A percentile compares a stretch with the other conserved stretches of the same genome.
Evolutionary conservation across 176 grass and related monocot genomes (phyloP).

Genomic region (Aechmea fasciata): DNA sequence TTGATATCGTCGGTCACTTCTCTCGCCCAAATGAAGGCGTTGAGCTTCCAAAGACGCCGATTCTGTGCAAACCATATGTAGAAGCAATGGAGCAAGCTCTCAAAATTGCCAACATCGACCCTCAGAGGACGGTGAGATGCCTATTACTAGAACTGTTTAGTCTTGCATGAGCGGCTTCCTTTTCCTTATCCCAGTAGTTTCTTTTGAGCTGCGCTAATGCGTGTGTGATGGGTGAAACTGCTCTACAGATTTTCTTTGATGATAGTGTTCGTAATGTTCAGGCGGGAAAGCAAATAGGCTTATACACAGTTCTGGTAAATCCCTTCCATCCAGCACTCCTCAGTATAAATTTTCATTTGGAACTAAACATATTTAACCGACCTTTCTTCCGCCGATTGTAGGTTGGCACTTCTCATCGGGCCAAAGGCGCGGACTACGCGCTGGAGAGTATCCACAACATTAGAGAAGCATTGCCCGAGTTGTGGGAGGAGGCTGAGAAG

Average conservation of each 20-base stretch:
- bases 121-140: conserved; percentile 53
- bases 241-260: conserved; percentile 89
- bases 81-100: conserved; percentile 78
- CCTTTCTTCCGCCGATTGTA: not conserved
- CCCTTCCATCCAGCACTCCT: not conserved
- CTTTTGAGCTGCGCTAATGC: not conserved
- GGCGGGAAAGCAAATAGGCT: conserved; percentile 74
- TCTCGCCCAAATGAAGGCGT: conserved; percentile 9
- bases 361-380: not conserved
- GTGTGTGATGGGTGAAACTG: not conserved
- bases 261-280: conserved; percentile 85
- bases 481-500: conserved; percentile 86
- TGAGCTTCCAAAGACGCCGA: conserved; percentile 64
- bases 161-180: not conserved
- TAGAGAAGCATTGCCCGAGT: conserved; percentile 71
- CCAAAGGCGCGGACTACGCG: conserved; percentile 70
- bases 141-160: not conserved
- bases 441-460: conserved; percentile 96
- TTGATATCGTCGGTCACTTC: conserved; percentile 75
- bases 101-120: conserved; percentile 59
- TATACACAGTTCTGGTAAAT: conserved; percentile 83
- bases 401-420: conserved; percentile 63
- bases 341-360: not conserved
- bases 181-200: not conserved
- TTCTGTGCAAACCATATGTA: conserved; percentile 85